These are phyloP conservation scores for Phytophthora constricta DNA, from an alignment of 352 stramenopile species.

Conservation along the genomic window DNA sequence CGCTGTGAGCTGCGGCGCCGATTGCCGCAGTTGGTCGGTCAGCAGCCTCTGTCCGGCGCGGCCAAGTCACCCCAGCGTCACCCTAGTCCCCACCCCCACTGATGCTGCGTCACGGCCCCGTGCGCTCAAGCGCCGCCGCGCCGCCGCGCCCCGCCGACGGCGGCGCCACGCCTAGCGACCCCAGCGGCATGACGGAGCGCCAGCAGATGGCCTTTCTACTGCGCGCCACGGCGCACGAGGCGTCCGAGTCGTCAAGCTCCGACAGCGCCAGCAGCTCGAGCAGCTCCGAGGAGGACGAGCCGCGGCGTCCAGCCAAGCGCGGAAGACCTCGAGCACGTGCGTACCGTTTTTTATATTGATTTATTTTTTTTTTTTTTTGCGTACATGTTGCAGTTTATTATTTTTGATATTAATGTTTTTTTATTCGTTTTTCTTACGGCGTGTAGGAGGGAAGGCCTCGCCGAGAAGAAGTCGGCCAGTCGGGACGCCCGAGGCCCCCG, in stretches of 20 bases:
- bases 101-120: neutral
- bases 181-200: constrained; percentile 83
- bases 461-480: constrained; percentile 11
- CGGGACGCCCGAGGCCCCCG: constrained; percentile 20
- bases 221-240: constrained; percentile 70
- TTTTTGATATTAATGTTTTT: constrained; percentile 11
- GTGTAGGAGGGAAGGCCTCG: constrained; percentile 27
- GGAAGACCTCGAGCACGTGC: constrained; percentile 35
- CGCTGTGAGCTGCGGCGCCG: no score
- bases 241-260: constrained; percentile 45
- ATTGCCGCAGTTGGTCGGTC: no score
- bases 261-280: constrained; percentile 32
- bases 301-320: constrained; percentile 36
- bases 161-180: constrained; percentile 31
- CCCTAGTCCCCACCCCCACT: no score
- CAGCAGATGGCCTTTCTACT: constrained; percentile 87
- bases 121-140: constrained; percentile 33
- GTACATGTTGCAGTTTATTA: no score
- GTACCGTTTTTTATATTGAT: constrained; percentile 4
- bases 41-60: no score
- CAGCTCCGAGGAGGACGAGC: constrained; percentile 32
- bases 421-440: constrained; percentile 9
- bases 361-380: constrained; percentile 1
- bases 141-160: constrained; percentile 20
- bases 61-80: no score